These are phyloP conservation scores for Spathaspora sp. DNA, from an alignment of 1,139 yeast genomes.

Conservation along the genomic window DNA sequence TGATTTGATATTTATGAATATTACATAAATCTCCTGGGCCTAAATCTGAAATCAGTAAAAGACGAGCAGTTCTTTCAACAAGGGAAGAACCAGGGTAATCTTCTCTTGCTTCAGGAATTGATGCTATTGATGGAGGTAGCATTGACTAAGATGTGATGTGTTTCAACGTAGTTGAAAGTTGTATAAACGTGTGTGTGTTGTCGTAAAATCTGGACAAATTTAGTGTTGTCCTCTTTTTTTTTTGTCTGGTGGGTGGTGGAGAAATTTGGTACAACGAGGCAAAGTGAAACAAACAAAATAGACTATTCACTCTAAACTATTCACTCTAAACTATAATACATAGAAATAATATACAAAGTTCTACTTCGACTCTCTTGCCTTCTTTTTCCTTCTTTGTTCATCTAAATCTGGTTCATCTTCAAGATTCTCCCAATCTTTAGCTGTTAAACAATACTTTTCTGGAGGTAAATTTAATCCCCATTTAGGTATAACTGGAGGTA, in stretches of 20 bases:
- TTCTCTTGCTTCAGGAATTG: slow-evolving; percentile 54
- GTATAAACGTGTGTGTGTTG: background rate
- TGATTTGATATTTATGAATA: slow-evolving; percentile 47
- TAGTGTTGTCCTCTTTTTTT: background rate
- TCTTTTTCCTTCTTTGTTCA: slow-evolving; percentile 9
- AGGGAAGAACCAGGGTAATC: slow-evolving; percentile 51
- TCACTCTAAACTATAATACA: slow-evolving; percentile 1
- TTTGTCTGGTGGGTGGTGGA: background rate
- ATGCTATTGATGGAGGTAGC: slow-evolving; percentile 46
- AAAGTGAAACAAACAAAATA: background rate
- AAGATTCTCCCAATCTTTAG: slow-evolving; percentile 64
- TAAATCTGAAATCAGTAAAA: slow-evolving; percentile 49
- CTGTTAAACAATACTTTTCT: slow-evolving; percentile 92
- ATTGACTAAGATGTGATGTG: slow-evolving; percentile 15
- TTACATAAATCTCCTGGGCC: slow-evolving; percentile 95
- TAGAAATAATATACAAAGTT: background rate
- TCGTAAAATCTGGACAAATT: background rate
- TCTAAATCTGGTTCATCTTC: slow-evolving; percentile 36
- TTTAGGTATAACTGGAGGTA: slow-evolving; percentile 89
- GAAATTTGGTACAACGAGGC: background rate
- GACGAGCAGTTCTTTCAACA: slow-evolving; percentile 51
- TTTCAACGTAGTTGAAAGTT: background rate
- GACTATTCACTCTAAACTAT: background rate
- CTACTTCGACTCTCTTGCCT: background rate
- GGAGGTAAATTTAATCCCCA: slow-evolving; percentile 97